A percentile compares a stretch with the other conserved stretches of the same genome.
Conservation (phyloP, 1,284 basidiomycete genomes). For the Coniophora puteana region DNA sequence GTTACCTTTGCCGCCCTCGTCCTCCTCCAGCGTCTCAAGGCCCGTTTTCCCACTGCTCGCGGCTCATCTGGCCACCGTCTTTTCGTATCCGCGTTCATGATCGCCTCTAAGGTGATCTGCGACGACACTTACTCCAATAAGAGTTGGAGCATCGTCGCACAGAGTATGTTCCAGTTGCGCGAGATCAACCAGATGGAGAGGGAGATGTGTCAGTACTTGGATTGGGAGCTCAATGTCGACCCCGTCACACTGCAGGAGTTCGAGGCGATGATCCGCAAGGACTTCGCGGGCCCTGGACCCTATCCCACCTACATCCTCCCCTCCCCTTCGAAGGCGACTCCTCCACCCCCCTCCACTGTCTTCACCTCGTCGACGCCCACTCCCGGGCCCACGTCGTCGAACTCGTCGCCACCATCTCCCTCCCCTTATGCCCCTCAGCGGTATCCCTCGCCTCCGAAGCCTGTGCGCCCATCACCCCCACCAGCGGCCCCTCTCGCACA, state of each 20-base stretch:
- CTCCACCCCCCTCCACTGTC: constrained; percentile 45
- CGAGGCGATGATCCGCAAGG: constrained; percentile 55
- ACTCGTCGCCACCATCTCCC: too few relatives aligned
- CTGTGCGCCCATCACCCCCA: constrained; percentile 17
- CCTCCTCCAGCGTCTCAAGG: constrained; percentile 84
- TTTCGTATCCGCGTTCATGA: constrained; percentile 94
- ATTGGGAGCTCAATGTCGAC: constrained; percentile 86
- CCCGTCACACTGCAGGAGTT: constrained; percentile 64
- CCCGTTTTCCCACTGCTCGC: constrained; percentile 86
- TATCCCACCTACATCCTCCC: constrained; percentile 60
- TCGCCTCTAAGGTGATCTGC: constrained; percentile 87
- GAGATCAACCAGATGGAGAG: constrained; percentile 97
- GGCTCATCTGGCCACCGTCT: constrained; percentile 90
- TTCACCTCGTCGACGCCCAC: constrained; percentile 47
- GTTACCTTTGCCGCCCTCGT: constrained; percentile 87
- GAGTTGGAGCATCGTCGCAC: constrained; percentile 92
- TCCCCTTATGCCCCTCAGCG: constrained; percentile 47
- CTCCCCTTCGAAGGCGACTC: constrained; percentile 49
- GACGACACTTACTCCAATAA: constrained; percentile 98
- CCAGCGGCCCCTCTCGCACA: too few relatives aligned
- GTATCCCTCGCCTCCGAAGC: constrained; percentile 36
- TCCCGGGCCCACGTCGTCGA: constrained; percentile 44
- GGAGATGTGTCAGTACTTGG: constrained; percentile 90
- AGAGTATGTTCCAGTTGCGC: constrained; percentile 84
- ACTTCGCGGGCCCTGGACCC: constrained; percentile 53